These are phyloP conservation scores for Cercospora sp. DNA, from an alignment of 2,329 filamentous ascomycete genomes.

Conservation along the genomic window DNA sequence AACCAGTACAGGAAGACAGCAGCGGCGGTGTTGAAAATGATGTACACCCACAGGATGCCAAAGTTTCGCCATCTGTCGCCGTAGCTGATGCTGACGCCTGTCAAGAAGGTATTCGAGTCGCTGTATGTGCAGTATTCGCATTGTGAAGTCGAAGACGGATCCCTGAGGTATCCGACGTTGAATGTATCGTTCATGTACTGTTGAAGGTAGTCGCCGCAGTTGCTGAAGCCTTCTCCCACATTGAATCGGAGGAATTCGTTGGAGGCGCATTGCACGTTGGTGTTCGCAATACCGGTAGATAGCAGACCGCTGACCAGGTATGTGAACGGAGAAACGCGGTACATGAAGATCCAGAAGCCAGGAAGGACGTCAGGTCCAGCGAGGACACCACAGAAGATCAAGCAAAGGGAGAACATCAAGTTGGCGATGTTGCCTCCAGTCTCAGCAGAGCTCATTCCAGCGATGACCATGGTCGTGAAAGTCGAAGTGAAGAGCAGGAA, in stretches of 20 bases:
- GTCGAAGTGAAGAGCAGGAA: slow-evolving; percentile 73
- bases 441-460: slow-evolving; percentile 72
- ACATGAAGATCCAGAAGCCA: slow-evolving; percentile 81
- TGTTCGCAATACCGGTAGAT: slow-evolving; percentile 67
- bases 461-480: slow-evolving; percentile 76
- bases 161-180: slow-evolving; percentile 42
- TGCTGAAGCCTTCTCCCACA: slow-evolving; percentile 53
- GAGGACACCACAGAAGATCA: slow-evolving; percentile 73
- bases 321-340: slow-evolving; percentile 71
- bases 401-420: slow-evolving; percentile 68
- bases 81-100: slow-evolving; percentile 46
- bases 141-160: slow-evolving; percentile 37
- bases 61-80: slow-evolving; percentile 54
- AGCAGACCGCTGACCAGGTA: slow-evolving; percentile 76
- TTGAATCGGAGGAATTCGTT: slow-evolving; percentile 71
- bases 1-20: slow-evolving; percentile 57
- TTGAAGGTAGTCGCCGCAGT: slow-evolving; percentile 44
- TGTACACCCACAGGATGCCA: slow-evolving; percentile 55
- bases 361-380: slow-evolving; percentile 63
- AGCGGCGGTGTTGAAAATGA: slow-evolving; percentile 53
- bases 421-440: slow-evolving; percentile 75
- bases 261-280: slow-evolving; percentile 62
- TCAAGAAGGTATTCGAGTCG: slow-evolving; percentile 48
- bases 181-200: slow-evolving; percentile 31
- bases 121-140: slow-evolving; percentile 47